Conservation (phyloP, 2,329 filamentous ascomycete genomes). For the Neonectria ditissima region DNA sequence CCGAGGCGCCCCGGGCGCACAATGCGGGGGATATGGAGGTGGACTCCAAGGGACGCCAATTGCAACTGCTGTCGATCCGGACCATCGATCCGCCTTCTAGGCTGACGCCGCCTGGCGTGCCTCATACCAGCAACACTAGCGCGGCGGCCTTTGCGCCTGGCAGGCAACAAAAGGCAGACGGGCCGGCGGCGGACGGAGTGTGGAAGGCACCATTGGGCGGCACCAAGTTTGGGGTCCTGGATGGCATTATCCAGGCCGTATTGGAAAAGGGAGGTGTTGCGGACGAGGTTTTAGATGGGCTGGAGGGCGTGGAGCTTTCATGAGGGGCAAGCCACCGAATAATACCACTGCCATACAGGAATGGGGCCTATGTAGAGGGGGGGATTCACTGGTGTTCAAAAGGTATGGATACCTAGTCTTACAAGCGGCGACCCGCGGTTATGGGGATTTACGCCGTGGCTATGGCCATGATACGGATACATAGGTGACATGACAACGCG, state of each 20-base stretch:
- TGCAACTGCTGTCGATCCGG: slow-evolving; percentile 75
- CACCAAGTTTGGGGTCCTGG: slow-evolving; percentile 78
- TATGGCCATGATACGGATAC: slow-evolving; percentile 28
- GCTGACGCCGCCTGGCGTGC: slow-evolving; percentile 77
- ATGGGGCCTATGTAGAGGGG: slow-evolving; percentile 13
- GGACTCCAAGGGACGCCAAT: slow-evolving; percentile 54
- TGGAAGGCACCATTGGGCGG: slow-evolving; percentile 91
- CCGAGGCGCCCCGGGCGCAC: slow-evolving; percentile 54
- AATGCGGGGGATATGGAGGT: slow-evolving; percentile 54
- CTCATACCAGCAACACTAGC: slow-evolving; percentile 69
- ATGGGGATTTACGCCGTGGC: slow-evolving; percentile 26
- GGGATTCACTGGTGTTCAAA: slow-evolving; percentile 24
- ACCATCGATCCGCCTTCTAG: slow-evolving; percentile 81
- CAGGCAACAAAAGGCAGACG: slow-evolving; percentile 57
- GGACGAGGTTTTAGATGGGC: slow-evolving; percentile 84
- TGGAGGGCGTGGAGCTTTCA: slow-evolving; percentile 79
- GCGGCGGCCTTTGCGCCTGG: slow-evolving; percentile 51
- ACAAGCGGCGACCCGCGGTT: slow-evolving; percentile 31
- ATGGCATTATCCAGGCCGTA: slow-evolving; percentile 80
- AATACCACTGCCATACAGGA: slow-evolving; percentile 10
- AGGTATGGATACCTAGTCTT: slow-evolving; percentile 34
- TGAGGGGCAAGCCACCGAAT: slow-evolving; percentile 45
- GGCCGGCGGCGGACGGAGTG: slow-evolving; percentile 75
- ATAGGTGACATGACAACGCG: slow-evolving; percentile 1
- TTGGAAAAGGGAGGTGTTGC: slow-evolving; percentile 83